Evolutionary conservation across 2,329 filamentous ascomycete genomes (phyloP).

Genomic region (Venturia oleaginea): DNA sequence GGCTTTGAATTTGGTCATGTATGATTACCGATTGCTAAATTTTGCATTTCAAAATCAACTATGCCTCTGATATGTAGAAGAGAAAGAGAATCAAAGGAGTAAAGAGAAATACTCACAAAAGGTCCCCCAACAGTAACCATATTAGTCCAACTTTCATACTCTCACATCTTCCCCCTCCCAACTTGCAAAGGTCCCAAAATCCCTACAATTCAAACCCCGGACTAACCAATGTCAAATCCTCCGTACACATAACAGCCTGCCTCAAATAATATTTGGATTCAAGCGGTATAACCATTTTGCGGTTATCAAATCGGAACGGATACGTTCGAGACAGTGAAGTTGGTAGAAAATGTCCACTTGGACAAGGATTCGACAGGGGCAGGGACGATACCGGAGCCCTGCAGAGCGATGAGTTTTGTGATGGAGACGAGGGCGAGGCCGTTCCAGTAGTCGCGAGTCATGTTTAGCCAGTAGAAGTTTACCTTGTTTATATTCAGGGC

Average conservation of each 20-base stretch:
- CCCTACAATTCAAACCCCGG: not conserved
- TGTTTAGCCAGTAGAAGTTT: constrained; percentile 11
- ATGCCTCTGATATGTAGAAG: not conserved
- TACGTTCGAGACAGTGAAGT: constrained; percentile 9
- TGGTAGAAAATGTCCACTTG: constrained; percentile 11
- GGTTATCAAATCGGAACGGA: not conserved
- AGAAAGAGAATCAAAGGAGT: not conserved
- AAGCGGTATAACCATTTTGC: not conserved
- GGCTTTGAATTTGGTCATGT: too few relatives aligned
- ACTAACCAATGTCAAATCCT: constrained; percentile 14
- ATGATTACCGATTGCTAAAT: not conserved
- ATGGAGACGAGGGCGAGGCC: constrained; percentile 1
- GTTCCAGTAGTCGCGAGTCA: constrained; percentile 1
- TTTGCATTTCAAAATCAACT: not conserved
- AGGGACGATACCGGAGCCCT: not conserved
- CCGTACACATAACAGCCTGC: constrained; percentile 16
- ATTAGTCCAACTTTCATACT: constrained; percentile 8
- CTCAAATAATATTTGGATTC: constrained; percentile 17
- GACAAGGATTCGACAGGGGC: not conserved
- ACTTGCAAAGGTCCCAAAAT: not conserved
- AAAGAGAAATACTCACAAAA: not conserved
- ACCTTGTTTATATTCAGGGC: constrained; percentile 3
- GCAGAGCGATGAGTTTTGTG: not conserved
- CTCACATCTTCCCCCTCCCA: constrained; percentile 5
- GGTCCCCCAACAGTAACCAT: constrained; percentile 3